Evolutionary conservation across 192 early-diverging fungal genomes (phyloP), one percentile per base, ranked within the genome.

Genomic region (Linnemannia hyalina): DNA sequence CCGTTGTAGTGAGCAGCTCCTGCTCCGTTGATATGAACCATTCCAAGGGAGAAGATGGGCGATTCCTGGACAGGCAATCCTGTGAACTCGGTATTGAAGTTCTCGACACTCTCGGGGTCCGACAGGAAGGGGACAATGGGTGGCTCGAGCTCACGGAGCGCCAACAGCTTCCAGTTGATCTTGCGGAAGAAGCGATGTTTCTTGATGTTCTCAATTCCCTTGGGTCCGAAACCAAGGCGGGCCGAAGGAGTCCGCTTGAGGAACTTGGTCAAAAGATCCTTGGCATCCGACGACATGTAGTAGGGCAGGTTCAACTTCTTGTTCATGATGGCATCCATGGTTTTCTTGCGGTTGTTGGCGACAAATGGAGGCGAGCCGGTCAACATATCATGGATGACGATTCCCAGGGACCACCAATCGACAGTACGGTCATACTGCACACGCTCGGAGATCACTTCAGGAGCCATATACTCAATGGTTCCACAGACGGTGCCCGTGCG

Each of bases 351-450:
- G 71, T 95, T 94, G 81, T 88, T 91, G 46, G 95, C 95, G 32
- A 92, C 93, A 89, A 98, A 99, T 15, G 96, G 94, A 32, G 95
- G 93, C 49, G 89, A 86, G 23, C 97, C 97, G 1, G 95, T 97
- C 57, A 99, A 88, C 97, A 99, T 98, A 77, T 97, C 96, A 82
- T 93, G 98, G 76, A 98, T 86, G 87, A 99, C 91, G 40, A 98
- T 91, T 38, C 97, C 97, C 80, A 98, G 89, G 41, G 93, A 93
- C 98, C 98, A 99, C 90, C 95, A 97, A 89, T 99, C 98, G 6
- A 98, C 96, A 73, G 93, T 92, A 7, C 91, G 89, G 60, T 95
- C 95, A 75, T 96, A 96, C 9, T 91, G 89, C 11, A 77, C 79
- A 15, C 93, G 36, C 40, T 78, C 93, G 70, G 93, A 90, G 16